A percentile compares a stretch with the other conserved stretches of the same genome.
Conservation (phyloP, 306 rosid genomes). For the Boehmeria nivea region DNA sequence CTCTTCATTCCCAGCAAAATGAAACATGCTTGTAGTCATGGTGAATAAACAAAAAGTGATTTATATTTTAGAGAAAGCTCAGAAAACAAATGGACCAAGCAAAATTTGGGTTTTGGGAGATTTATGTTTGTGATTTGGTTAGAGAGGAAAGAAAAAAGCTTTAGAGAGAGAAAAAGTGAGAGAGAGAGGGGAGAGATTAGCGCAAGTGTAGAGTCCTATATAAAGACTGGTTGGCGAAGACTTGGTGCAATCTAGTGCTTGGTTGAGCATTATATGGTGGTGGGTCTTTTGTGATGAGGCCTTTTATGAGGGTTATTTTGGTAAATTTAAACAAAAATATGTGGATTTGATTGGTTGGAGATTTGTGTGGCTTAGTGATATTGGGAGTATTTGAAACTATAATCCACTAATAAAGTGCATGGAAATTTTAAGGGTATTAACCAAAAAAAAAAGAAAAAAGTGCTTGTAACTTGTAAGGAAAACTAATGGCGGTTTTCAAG, state of each 20-base stretch:
- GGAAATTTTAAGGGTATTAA: no score
- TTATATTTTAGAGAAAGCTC: slow-evolving; percentile 2
- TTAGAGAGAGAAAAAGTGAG: not conserved
- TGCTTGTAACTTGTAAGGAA: slow-evolving; percentile 2
- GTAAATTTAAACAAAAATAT: not conserved
- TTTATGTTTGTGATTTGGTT: not conserved
- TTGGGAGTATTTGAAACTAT: slow-evolving; percentile 15
- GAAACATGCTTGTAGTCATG: slow-evolving; percentile 50
- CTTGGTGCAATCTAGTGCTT: slow-evolving; percentile 13
- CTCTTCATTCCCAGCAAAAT: slow-evolving; percentile 40
- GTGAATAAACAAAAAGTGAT: not conserved
- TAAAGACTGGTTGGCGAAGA: slow-evolving; percentile 24
- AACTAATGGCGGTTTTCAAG: slow-evolving; percentile 27
- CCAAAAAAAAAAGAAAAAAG: no score
- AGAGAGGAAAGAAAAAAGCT: not conserved
- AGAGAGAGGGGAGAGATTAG: not conserved
- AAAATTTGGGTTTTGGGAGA: no score
- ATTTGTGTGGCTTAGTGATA: not conserved
- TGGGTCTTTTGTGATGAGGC: slow-evolving; percentile 1
- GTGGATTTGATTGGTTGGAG: slow-evolving; percentile 13
- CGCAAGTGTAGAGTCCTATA: slow-evolving; percentile 20
- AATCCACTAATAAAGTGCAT: not conserved
- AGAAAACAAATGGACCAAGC: not conserved
- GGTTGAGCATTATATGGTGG: not conserved
- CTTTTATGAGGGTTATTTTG: not conserved